Conservation (phyloP, 768 basidiomycete species). For the Candolleomyces aberdarensis region DNA sequence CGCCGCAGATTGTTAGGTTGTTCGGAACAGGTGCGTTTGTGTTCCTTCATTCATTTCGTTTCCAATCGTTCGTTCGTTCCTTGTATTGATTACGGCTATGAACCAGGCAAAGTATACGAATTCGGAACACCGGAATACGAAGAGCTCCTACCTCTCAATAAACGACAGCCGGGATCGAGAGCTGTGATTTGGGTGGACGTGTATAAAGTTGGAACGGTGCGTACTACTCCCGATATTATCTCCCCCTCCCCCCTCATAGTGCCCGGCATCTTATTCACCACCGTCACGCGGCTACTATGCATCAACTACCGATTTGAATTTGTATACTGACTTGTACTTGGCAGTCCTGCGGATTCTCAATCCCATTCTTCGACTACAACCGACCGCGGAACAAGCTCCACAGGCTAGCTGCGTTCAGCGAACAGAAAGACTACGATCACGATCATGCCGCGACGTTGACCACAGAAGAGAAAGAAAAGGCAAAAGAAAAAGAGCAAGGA, state of each 20-base stretch:
- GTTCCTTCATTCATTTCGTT: not conserved
- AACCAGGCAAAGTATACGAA: conserved; percentile 50
- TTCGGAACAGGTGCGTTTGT: conserved; percentile 49
- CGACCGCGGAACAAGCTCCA: conserved; percentile 46
- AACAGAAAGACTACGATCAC: conserved; percentile 30
- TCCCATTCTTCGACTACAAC: conserved; percentile 52
- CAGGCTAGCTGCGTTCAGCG: conserved; percentile 22
- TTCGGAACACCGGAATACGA: conserved; percentile 57
- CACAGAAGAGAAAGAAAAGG: conserved; percentile 12
- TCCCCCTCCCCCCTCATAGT: not conserved
- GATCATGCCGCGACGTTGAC: conserved; percentile 14
- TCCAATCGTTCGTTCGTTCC: not conserved
- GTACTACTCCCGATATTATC: conserved; percentile 7
- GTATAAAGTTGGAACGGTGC: conserved; percentile 45
- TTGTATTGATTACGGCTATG: not conserved
- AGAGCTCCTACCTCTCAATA: conserved; percentile 36
- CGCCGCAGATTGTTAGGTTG: conserved; percentile 55
- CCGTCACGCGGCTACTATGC: not conserved
- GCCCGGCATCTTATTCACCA: not conserved
- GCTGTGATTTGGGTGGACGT: conserved; percentile 54
- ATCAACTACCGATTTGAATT: too few species aligned
- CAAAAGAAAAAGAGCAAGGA: not conserved
- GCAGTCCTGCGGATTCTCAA: conserved; percentile 58
- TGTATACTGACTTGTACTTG: not conserved
- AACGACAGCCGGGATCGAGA: conserved; percentile 52